Percentiles rank a stretch among this genome's conserved stretches.
Evolutionary conservation across 176 grass and related monocot genomes (phyloP).

Genomic region (Cenchrus purpureus): DNA sequence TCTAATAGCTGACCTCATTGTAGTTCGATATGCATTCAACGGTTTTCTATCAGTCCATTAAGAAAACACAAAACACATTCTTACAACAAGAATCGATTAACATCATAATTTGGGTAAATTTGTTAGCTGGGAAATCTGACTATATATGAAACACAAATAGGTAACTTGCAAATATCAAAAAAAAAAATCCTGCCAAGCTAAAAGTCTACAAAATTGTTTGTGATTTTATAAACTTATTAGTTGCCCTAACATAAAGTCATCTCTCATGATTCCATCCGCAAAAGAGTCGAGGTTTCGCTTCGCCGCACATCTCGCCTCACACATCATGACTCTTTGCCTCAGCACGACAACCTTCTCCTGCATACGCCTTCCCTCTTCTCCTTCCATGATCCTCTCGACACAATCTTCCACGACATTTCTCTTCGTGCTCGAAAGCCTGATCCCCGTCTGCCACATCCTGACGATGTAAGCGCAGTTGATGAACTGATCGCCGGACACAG

Average conservation of each 20-base stretch:
- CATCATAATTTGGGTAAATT: too few relatives aligned
- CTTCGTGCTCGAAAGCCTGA: constrained; percentile 30
- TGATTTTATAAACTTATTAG: neutral
- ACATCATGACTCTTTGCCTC: constrained; percentile 49
- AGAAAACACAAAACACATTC: too few relatives aligned
- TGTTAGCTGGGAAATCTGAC: too few relatives aligned
- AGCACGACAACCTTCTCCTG: constrained; percentile 49
- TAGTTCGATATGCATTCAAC: too few relatives aligned
- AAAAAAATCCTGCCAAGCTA: too few relatives aligned
- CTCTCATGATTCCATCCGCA: constrained; percentile 39
- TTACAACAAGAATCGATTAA: too few relatives aligned
- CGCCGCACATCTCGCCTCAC: constrained; percentile 31
- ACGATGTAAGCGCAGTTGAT: constrained; percentile 81
- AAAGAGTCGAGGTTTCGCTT: constrained; percentile 50
- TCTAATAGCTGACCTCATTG: too few relatives aligned
- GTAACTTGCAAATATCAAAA: too few relatives aligned
- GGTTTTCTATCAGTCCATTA: too few relatives aligned
- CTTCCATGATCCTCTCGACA: constrained; percentile 57
- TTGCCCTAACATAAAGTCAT: neutral
- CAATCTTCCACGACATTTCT: constrained; percentile 33
- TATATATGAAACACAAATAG: too few relatives aligned
- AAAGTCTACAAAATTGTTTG: neutral
- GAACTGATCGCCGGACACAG: constrained; percentile 77
- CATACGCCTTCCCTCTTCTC: constrained; percentile 56
- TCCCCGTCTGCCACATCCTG: constrained; percentile 65